Conservation (phyloP, 2,329 filamentous ascomycete species). For the Colletotrichum destructivum region DNA sequence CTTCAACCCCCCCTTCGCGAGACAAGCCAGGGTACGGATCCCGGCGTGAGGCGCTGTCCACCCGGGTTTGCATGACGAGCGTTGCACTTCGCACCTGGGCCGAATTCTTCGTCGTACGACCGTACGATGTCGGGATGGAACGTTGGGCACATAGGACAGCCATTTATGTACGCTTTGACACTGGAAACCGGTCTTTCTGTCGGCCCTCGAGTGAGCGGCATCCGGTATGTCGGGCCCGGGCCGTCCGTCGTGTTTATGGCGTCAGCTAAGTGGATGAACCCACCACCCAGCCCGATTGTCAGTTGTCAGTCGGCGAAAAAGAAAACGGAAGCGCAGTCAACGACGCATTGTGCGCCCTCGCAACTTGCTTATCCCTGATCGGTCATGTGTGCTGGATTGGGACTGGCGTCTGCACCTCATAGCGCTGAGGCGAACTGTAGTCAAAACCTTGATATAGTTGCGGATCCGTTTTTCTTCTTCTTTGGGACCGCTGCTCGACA, state of each 20-base stretch:
- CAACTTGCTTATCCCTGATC: conserved; percentile 12
- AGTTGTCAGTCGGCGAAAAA: conserved; percentile 1
- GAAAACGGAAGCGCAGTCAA: conserved; percentile 4
- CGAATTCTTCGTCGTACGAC: background rate
- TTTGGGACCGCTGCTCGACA: conserved; percentile 11
- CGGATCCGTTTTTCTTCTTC: conserved; percentile 5
- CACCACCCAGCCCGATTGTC: conserved; percentile 13
- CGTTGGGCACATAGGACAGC: background rate
- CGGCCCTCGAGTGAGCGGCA: conserved; percentile 10
- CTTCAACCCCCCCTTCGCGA: conserved; percentile 8
- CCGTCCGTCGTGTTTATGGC: conserved; percentile 20
- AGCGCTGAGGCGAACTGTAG: conserved; percentile 17
- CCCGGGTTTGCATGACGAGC: background rate
- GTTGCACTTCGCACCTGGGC: background rate
- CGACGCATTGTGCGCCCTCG: background rate
- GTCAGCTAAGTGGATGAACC: conserved; percentile 25
- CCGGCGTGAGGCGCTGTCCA: conserved; percentile 1
- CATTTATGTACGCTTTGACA: conserved; percentile 16
- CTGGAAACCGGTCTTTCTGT: background rate
- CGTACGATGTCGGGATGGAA: background rate
- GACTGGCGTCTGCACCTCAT: conserved; percentile 1
- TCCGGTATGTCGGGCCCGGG: conserved; percentile 12
- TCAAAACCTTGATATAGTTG: conserved; percentile 18
- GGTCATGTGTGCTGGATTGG: conserved; percentile 15
- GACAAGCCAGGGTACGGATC: conserved; percentile 9